Evolutionary conservation across 1,284 basidiomycete genomes (phyloP).

Genomic region (Vanrija pseudolonga): DNA sequence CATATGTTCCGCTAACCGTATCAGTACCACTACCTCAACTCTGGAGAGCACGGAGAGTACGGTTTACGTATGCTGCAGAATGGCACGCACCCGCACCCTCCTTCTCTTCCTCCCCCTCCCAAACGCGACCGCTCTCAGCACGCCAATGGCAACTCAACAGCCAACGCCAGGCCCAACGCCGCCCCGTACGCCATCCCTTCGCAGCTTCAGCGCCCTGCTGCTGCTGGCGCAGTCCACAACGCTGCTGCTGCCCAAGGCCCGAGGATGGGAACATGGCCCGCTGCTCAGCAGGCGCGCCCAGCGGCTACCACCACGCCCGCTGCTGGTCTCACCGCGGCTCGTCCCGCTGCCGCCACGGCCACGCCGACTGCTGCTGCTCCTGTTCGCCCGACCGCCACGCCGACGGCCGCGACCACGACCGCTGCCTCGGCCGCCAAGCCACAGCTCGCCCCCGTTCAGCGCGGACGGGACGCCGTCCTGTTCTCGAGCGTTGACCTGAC

Average conservation of each 20-base stretch:
- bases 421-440: background rate
- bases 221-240: conserved; percentile 2
- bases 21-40: conserved; percentile 90
- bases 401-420: conserved; percentile 10
- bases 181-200: conserved; percentile 32
- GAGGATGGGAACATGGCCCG: conserved; percentile 24
- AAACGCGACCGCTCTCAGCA: conserved; percentile 17
- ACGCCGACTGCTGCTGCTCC: conserved; percentile 11
- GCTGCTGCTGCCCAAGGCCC: conserved; percentile 10
- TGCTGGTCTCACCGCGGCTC: background rate
- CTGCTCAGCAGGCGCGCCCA: background rate
- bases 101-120: conserved; percentile 25
- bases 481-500: conserved; percentile 28
- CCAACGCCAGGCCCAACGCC: conserved; percentile 14
- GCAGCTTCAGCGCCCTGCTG: conserved; percentile 8
- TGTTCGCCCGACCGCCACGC: background rate
- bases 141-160: conserved; percentile 9
- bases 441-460: conserved; percentile 25
- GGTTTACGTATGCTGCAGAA: conserved; percentile 78
- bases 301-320: conserved; percentile 23
- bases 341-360: background rate
- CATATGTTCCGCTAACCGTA: conserved; percentile 22
- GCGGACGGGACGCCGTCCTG: conserved; percentile 41
- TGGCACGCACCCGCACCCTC: conserved; percentile 62
- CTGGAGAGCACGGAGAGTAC: conserved; percentile 86